Percentiles rank a stretch among this genome's conserved stretches.
Conservation (phyloP, 345 rosid genomes). For the Salix arbutifolia region DNA sequence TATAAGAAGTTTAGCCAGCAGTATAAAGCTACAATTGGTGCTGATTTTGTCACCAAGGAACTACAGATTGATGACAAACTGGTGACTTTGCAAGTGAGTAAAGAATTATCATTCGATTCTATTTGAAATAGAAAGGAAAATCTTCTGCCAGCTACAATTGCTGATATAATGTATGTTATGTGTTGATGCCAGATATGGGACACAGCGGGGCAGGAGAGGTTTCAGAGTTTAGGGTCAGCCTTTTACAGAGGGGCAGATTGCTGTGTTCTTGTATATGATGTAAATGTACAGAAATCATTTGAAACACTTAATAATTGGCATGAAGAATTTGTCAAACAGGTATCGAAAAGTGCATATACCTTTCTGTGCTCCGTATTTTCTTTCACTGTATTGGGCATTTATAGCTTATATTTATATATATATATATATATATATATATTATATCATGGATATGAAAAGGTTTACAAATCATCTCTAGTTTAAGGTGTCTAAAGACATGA, state of each 20-base stretch:
- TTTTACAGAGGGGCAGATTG: slow-evolving; percentile 94
- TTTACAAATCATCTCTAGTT: neutral
- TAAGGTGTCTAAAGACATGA: neutral
- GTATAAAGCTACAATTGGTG: slow-evolving; percentile 89
- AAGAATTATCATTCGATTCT: neutral
- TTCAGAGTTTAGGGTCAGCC: slow-evolving; percentile 79
- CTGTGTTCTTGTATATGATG: slow-evolving; percentile 73
- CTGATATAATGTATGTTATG: neutral
- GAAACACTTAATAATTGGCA: slow-evolving; percentile 68
- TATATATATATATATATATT: too few species aligned
- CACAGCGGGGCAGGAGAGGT: slow-evolving; percentile 95
- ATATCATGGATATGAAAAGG: neutral
- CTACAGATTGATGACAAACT: slow-evolving; percentile 66
- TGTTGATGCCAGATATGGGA: slow-evolving; percentile 66
- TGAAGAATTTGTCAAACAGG: slow-evolving; percentile 79
- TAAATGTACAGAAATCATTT: slow-evolving; percentile 53
- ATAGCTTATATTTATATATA: neutral
- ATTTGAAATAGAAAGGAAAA: neutral
- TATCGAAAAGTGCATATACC: neutral
- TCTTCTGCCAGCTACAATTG: neutral
- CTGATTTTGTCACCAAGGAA: slow-evolving; percentile 89
- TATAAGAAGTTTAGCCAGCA: slow-evolving; percentile 67
- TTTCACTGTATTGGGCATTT: neutral
- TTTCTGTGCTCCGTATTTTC: neutral
- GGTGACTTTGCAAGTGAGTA: slow-evolving; percentile 72